Base-by-base conservation (phyloP, 176 grass and related monocot species). In the Urochloa ruziziensis region DNA sequence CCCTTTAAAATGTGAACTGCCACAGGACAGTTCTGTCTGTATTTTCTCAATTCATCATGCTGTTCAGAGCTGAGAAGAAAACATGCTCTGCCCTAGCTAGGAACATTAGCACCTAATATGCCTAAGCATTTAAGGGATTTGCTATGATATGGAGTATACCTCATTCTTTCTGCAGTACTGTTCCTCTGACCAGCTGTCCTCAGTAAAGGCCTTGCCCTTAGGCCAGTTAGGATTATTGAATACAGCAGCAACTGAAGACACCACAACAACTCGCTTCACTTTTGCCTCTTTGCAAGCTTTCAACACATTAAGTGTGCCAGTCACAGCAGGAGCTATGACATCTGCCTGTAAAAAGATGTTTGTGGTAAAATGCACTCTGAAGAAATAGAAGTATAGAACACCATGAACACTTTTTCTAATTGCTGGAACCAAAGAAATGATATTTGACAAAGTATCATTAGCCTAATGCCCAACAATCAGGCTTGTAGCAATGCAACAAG, bases 171-270 rank as follows among this genome's bases (percentile, higher is more conserved):
- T 92, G 67, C 90, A 94, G 24, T 61, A 19, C 0, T 87, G 88
- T 49, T 76, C 87, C 29, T 97, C 90, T 19, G 92, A 94, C 90
- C 88, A 97, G 60, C 88, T 92, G 21, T 86, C 75, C 83, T 97
- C 94, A 83, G 87, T 82, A 43, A 92, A 82, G 40, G 78, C 67
- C 66, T 89, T 88, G 19, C 77, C 90, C 37, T 77, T 80, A 19
- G 85, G 91, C 94, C 89, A 97, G 80, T 81, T 73, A 67, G 94
- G 92, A 59, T 92, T 91, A 60, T 35, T 49, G 33, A 7, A 6
- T 12, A 94, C 47, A n/a, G 94, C 83, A 36, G 62, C 33, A 27
- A 11, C 7, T 33, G 92, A 92, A 53, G 94, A 97, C 17, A 92
- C 94, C 65, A 97, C 73, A 40, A 97, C 83, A 79, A 94, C 83